These are phyloP conservation scores for Russula foetens DNA, from an alignment of 768 basidiomycete genomes.

Conservation along the genomic window DNA sequence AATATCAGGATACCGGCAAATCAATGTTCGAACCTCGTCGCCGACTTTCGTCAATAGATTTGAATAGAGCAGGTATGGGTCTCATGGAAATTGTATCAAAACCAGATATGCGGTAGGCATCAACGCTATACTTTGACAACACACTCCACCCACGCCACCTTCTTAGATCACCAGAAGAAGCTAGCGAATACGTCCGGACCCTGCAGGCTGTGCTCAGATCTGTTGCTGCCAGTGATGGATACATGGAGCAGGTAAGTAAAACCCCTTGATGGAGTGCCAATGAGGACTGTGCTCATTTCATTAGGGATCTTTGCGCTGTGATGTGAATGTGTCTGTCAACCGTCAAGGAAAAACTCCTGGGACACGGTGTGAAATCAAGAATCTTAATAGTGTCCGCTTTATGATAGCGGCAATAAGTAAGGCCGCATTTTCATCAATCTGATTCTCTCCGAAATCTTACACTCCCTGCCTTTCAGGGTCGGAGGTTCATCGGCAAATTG, in stretches of 20 bases:
- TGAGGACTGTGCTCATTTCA: conserved; percentile 4
- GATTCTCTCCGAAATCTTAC: not conserved
- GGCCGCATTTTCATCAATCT: not conserved
- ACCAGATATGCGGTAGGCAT: conserved; percentile 64
- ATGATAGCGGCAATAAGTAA: conserved; percentile 79
- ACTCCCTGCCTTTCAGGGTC: conserved; percentile 40
- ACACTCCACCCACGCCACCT: not conserved
- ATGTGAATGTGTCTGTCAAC: conserved; percentile 92
- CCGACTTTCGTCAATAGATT: conserved; percentile 58
- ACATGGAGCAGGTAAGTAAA: conserved; percentile 85
- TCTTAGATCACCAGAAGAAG: conserved; percentile 74
- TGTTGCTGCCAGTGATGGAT: conserved; percentile 85
- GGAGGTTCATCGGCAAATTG: conserved; percentile 76
- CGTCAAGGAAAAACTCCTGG: conserved; percentile 52
- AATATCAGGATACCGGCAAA: conserved; percentile 82
- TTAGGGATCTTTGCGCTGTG: conserved; percentile 90
- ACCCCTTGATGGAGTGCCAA: not conserved
- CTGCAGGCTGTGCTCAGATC: conserved; percentile 76
- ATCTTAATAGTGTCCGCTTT: conserved; percentile 85
- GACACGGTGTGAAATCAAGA: conserved; percentile 94
- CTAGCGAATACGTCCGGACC: conserved; percentile 74
- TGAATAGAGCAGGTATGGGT: conserved; percentile 84
- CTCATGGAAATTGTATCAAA: conserved; percentile 96
- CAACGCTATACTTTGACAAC: not conserved
- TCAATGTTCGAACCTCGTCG: conserved; percentile 52